Conservation (phyloP, 1,284 basidiomycete species). For the Rhodotorula sp. region DNA sequence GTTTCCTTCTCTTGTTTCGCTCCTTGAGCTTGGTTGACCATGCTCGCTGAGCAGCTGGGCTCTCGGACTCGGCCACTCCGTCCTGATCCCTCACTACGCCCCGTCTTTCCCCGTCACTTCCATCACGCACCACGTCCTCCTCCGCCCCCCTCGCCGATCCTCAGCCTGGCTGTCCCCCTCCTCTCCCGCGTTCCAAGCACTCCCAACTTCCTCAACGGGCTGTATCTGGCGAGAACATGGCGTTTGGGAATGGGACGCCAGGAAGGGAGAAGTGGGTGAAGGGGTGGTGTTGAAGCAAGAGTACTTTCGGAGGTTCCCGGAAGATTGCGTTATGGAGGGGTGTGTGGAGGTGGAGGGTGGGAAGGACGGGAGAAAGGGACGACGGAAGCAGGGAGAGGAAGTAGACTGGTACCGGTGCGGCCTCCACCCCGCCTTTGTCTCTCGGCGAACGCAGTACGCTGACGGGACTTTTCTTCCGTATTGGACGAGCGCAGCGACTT, state of each 20-base stretch:
- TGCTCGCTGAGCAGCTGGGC: constrained; percentile 50
- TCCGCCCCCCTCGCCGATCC: constrained; percentile 48
- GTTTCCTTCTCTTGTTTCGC: background rate
- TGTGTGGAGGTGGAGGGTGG: constrained; percentile 29
- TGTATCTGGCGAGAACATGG: constrained; percentile 51
- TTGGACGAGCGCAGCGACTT: constrained; percentile 54
- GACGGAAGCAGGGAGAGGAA: constrained; percentile 11
- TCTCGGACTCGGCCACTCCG: constrained; percentile 74
- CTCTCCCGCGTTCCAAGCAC: background rate
- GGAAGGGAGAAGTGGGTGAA: constrained; percentile 55
- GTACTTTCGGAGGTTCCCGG: constrained; percentile 75
- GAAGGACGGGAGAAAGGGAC: constrained; percentile 1
- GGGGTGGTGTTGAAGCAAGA: constrained; percentile 77
- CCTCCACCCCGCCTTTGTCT: background rate
- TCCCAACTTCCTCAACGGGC: constrained; percentile 63
- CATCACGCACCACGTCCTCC: constrained; percentile 51
- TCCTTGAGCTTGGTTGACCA: background rate
- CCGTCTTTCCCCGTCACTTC: constrained; percentile 84
- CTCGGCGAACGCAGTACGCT: background rate
- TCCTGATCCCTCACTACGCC: constrained; percentile 68
- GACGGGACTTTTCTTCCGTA: constrained; percentile 18
- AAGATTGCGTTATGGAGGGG: constrained; percentile 58
- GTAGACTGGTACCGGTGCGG: constrained; percentile 32
- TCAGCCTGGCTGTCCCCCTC: constrained; percentile 56
- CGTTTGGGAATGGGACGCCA: constrained; percentile 85